Base-by-base conservation (phyloP, 257 asterid genomes). In the Petrea volubilis region DNA sequence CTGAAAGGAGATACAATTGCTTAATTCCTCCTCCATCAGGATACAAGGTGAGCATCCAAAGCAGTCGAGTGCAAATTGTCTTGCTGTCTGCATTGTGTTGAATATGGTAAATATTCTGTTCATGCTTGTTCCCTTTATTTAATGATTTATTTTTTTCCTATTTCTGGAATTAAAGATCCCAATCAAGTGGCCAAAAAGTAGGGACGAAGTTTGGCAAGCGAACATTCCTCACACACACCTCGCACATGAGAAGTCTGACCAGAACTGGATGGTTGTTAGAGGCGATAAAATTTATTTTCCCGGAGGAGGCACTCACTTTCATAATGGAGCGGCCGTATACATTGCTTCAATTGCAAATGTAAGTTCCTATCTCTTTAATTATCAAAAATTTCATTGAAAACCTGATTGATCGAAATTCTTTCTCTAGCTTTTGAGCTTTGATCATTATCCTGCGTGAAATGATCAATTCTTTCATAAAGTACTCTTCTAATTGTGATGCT, bases 251-350 rank as follows among this genome's bases (percentile, higher is more conserved):
- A 91, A 91, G 78, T 91, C 97, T 50, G 97, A 91, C 82, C 97
- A 91, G 85, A 91, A 91, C 72, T 91, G 97, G 97, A 91, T 91
- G 97, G 90, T 89, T 87, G 97, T 82, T 21, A 89, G 85, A 76
- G 96, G 96, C n/a, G 95, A 88, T 17, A 91, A 85, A 82, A 87
- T 89, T 3, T 17, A 65, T 13, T 91, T 91, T 77, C 97, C 97
- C 46, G 97, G 97, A 24, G 97, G 97, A 34, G 97, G 97, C 72
- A 91, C 97, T 52, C 97, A 91, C 83, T 91, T 91, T 75, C 97
- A 91, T 70, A 82, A 89, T 64, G 97, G 97, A 65, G 97, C 97
- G 2, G 96, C 81, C 67, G 89, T 87, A 50, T 91, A 91, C 79
- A 91, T 91, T 51, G 96, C 96, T 59, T 80, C 83, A 34, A 86